Conservation (phyloP, 208 protist genomes). For the Crithidia brevicula region DNA sequence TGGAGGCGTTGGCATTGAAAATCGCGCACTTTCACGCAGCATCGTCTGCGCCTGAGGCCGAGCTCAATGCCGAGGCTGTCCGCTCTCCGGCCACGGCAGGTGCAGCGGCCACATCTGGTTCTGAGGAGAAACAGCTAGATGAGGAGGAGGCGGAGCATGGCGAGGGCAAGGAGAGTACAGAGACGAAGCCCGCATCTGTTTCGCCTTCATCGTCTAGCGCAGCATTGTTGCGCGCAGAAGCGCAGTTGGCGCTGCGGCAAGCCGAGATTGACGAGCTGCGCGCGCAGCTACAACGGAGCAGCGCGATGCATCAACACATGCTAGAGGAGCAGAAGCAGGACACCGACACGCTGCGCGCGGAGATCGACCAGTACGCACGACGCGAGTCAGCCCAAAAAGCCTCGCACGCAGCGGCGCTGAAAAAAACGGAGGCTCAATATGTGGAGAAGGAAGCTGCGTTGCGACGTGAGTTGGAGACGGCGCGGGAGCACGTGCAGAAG, state of each 20-base stretch:
- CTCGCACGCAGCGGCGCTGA: background rate
- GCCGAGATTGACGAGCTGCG: constrained; percentile 13
- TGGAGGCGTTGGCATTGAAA: constrained; percentile 28
- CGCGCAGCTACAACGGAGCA: constrained; percentile 13
- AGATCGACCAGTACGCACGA: constrained; percentile 15
- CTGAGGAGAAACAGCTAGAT: too few species aligned
- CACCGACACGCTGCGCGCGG: background rate
- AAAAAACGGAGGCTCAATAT: constrained; percentile 2
- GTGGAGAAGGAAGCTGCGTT: constrained; percentile 9
- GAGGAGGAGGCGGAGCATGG: too few species aligned
- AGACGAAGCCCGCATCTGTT: background rate
- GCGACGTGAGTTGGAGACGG: constrained; percentile 11
- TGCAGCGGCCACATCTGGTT: too few species aligned
- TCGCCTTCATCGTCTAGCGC: background rate
- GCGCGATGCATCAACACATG: constrained; percentile 3
- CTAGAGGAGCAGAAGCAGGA: constrained; percentile 14
- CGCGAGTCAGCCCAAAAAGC: constrained; percentile 8
- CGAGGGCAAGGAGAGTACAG: background rate
- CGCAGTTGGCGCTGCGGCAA: constrained; percentile 12
- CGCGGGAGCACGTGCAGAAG: constrained; percentile 9
- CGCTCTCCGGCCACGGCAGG: too few species aligned
- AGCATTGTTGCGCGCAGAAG: constrained; percentile 1
- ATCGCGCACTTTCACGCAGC: constrained; percentile 24
- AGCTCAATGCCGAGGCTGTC: too few species aligned
- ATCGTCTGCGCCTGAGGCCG: background rate